phyloP scores from a whole-genome alignment of 1,284 basidiomycete genomes.

The Cryptococcus sp. region DNA sequence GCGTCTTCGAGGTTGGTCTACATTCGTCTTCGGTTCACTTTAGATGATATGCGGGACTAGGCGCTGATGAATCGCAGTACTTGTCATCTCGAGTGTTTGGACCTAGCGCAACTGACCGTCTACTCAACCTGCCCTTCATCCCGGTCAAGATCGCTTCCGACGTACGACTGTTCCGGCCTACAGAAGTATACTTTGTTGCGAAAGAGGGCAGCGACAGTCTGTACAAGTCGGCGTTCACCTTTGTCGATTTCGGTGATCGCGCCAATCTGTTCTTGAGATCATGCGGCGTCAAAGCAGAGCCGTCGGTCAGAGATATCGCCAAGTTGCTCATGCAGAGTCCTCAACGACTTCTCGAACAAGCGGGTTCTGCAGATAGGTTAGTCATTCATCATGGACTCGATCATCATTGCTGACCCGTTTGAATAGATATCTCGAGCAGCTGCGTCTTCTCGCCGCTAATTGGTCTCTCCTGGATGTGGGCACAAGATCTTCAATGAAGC shows the following conservation, averaged over 20 bases:
- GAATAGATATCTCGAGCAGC: conserved; percentile 74
- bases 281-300: conserved; percentile 85
- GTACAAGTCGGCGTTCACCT: conserved; percentile 63
- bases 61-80: conserved; percentile 48
- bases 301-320: conserved; percentile 66
- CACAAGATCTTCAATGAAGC: conserved; percentile 67
- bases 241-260: conserved; percentile 81
- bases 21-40: background rate
- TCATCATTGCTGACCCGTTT: conserved; percentile 3
- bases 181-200: conserved; percentile 48
- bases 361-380: conserved; percentile 48
- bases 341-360: conserved; percentile 41
- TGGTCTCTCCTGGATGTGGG: conserved; percentile 61
- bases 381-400: conserved; percentile 2
- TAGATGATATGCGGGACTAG: background rate
- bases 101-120: conserved; percentile 45
- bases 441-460: conserved; percentile 82
- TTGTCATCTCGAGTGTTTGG: conserved; percentile 69
- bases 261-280: conserved; percentile 83
- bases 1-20: conserved; percentile 64
- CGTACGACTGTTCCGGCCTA: conserved; percentile 34
- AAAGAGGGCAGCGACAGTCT: conserved; percentile 31
- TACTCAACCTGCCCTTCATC: conserved; percentile 51
- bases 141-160: conserved; percentile 46
- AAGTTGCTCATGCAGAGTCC: conserved; percentile 42